A percentile compares a stretch with the other conserved stretches of the same genome.
phyloP scores from a whole-genome alignment of 257 asterid species.

The Eustoma russellianum region DNA sequence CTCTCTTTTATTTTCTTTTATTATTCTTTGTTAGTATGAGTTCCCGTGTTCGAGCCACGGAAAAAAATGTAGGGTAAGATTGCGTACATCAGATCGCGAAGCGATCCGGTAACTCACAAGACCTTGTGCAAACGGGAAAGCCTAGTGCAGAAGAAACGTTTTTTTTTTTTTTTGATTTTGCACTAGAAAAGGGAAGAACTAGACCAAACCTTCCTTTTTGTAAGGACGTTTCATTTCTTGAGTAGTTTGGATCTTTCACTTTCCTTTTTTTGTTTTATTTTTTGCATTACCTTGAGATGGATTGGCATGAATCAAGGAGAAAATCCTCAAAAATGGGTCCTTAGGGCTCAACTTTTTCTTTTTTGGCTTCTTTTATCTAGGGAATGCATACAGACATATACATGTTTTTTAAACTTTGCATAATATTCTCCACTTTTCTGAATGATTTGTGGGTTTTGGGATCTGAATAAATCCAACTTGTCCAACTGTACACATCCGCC shows the following conservation, averaged over 20 bases:
- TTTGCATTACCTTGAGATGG: conserved; percentile 10
- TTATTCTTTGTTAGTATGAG: conserved; percentile 1
- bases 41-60: no score
- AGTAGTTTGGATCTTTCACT: conserved; percentile 45
- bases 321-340: conserved; percentile 24
- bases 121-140: no score
- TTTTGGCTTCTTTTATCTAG: conserved; percentile 8
- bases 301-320: conserved; percentile 15
- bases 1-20: conserved; percentile 1
- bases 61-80: no score
- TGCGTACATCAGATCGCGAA: no score
- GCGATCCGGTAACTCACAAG: no score
- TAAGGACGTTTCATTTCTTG: conserved; percentile 30
- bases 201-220: conserved; percentile 27
- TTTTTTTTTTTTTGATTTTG: conserved; percentile 19
- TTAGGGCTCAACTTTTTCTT: conserved; percentile 22
- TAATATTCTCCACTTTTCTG: conserved; percentile 6
- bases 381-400: not conserved
- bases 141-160: no score
- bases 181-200: conserved; percentile 19
- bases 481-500: conserved; percentile 31
- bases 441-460: conserved; percentile 44
- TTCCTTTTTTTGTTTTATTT: conserved; percentile 3
- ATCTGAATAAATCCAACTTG: conserved; percentile 56
- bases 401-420: not conserved